A percentile compares a stretch with the other conserved stretches of the same genome.
Evolutionary conservation across 345 rosid species (phyloP).

Genomic region (Adansonia digitata): DNA sequence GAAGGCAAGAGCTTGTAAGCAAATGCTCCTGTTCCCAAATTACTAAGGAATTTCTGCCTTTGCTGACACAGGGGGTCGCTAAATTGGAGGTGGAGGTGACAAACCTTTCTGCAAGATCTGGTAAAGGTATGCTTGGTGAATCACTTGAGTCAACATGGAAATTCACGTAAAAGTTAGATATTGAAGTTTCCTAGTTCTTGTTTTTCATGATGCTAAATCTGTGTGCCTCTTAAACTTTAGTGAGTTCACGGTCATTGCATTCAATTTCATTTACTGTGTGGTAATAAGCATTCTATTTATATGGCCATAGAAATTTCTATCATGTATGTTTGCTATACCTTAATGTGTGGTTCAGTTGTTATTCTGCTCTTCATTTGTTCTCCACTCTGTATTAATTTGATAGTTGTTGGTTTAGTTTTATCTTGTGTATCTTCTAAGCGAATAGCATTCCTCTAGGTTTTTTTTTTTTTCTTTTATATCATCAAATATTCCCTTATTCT

Average conservation of each 20-base stretch:
- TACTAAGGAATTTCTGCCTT: slow-evolving; percentile 7
- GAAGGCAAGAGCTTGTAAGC: background rate
- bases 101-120: slow-evolving; percentile 97
- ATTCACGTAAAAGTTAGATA: background rate
- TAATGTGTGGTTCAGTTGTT: background rate
- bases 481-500: background rate
- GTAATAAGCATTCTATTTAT: background rate
- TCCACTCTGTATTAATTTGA: background rate
- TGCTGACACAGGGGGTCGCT: slow-evolving; percentile 55
- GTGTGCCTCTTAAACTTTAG: background rate
- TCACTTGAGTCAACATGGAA: background rate
- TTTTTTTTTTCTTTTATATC: background rate
- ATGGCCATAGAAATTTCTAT: background rate
- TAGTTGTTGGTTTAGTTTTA: background rate
- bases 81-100: slow-evolving; percentile 98
- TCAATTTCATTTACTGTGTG: background rate
- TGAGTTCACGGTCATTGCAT: background rate
- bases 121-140: slow-evolving; percentile 62
- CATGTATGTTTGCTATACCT: background rate
- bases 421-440: background rate
- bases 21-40: background rate
- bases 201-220: background rate
- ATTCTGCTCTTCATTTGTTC: background rate
- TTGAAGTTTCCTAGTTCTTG: background rate
- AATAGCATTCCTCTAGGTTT: background rate